These are phyloP conservation scores for Aspergillus quadricinctus DNA, from an alignment of 2,329 filamentous ascomycete genomes.

Conservation along the genomic window DNA sequence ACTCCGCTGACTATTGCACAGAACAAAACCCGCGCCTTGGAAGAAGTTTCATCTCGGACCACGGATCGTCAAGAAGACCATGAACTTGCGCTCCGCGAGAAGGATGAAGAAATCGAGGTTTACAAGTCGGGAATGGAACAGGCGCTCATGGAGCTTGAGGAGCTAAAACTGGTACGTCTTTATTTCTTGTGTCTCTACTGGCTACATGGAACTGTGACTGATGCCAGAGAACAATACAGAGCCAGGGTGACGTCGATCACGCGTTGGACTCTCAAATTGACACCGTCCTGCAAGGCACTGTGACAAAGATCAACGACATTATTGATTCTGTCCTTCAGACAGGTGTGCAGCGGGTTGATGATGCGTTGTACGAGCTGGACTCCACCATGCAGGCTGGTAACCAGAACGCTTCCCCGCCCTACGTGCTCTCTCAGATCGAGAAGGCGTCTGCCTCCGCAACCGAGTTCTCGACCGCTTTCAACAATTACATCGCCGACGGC, in stretches of 20 bases:
- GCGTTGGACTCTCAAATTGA: conserved; percentile 89
- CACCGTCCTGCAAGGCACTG: conserved; percentile 75
- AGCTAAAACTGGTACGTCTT: conserved; percentile 60
- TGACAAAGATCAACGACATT: conserved; percentile 93
- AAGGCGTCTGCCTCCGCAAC: conserved; percentile 92
- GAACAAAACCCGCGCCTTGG: conserved; percentile 81
- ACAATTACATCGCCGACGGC: conserved; percentile 96
- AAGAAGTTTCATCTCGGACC: conserved; percentile 74
- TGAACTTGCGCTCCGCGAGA: conserved; percentile 79
- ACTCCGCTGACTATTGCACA: conserved; percentile 34
- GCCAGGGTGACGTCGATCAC: conserved; percentile 69
- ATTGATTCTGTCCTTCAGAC: conserved; percentile 95
- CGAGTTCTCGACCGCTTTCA: conserved; percentile 97
- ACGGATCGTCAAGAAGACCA: conserved; percentile 80
- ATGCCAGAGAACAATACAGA: conserved; percentile 34
- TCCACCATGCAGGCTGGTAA: conserved; percentile 98
- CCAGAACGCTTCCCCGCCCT: conserved; percentile 91
- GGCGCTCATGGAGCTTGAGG: conserved; percentile 85
- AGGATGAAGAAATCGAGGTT: conserved; percentile 96
- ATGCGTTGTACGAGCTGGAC: conserved; percentile 94
- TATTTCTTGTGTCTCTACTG: not conserved
- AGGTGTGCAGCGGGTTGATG: conserved; percentile 88
- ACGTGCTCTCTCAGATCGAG: conserved; percentile 93
- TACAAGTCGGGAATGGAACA: conserved; percentile 99
- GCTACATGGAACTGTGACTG: not conserved